Percentiles rank a stretch among this genome's conserved stretches.
These are phyloP conservation scores for Glaciozyma martinii DNA, from an alignment of 768 basidiomycete genomes.

Conservation along the genomic window DNA sequence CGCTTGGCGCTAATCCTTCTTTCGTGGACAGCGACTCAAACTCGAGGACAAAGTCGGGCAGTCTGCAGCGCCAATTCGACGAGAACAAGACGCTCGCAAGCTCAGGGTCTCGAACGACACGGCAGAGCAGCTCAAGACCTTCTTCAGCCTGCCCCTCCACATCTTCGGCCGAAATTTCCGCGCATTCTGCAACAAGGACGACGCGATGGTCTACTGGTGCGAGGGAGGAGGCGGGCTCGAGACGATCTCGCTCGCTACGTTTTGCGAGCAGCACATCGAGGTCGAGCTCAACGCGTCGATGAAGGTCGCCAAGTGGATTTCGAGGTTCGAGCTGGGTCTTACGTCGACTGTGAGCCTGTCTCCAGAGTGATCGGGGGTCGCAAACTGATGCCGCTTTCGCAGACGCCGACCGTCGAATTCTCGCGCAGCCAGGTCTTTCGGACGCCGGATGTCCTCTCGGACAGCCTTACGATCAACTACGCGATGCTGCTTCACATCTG, in stretches of 20 bases:
- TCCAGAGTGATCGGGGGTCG: rapidly evolving
- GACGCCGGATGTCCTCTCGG: constrained; percentile 15
- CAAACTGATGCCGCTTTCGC: neutral
- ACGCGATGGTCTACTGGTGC: constrained; percentile 17
- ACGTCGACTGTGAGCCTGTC: constrained; percentile 9
- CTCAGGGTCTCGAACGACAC: neutral
- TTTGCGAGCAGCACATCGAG: constrained; percentile 12
- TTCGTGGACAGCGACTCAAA: neutral
- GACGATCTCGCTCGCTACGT: constrained; percentile 6
- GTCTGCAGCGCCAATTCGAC: neutral
- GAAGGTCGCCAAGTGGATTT: constrained; percentile 24
- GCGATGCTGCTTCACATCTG: constrained; percentile 1
- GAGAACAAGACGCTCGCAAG: neutral
- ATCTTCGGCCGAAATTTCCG: constrained; percentile 14
- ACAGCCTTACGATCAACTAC: constrained; percentile 16
- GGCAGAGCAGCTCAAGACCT: neutral
- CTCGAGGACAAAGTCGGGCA: constrained; percentile 11
- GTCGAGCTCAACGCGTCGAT: constrained; percentile 10
- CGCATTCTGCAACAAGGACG: constrained; percentile 25
- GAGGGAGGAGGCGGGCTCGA: constrained; percentile 11
- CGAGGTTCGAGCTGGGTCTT: constrained; percentile 24
- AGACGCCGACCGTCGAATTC: constrained; percentile 23
- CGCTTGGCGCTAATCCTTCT: too few species aligned
- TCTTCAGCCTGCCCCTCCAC: constrained; percentile 7
- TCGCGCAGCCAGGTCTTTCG: constrained; percentile 11